Conservation (phyloP, 163 green algal genomes). For the Coccomyxa subellipsoidea region DNA sequence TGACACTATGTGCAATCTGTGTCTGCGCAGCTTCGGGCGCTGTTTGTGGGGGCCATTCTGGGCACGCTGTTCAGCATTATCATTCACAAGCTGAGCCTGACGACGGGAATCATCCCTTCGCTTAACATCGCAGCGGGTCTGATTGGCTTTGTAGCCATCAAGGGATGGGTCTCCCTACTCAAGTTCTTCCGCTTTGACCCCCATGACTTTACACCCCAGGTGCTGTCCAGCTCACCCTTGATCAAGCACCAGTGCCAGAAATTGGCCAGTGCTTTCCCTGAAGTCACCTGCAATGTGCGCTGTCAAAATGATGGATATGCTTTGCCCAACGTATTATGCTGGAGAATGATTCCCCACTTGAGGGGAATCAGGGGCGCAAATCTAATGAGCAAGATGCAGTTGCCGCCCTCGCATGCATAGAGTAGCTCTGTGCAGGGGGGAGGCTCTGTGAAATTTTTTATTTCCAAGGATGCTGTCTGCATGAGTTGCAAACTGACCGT, state of each 20-base stretch:
- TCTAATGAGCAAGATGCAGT: too few relatives aligned
- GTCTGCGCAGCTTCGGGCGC: neutral
- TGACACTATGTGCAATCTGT: neutral
- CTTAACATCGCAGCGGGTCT: conserved; percentile 35
- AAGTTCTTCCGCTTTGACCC: neutral
- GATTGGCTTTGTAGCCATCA: conserved; percentile 27
- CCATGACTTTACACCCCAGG: conserved; percentile 6
- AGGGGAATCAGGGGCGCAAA: too few relatives aligned
- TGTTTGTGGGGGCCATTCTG: neutral
- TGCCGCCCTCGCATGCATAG: too few relatives aligned
- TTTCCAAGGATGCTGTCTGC: too few relatives aligned
- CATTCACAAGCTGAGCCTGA: conserved; percentile 23
- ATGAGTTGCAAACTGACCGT: neutral
- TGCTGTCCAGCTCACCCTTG: neutral
- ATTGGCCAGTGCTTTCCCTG: too few relatives aligned
- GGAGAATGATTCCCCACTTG: too few relatives aligned
- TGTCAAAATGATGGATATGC: too few relatives aligned
- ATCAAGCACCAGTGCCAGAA: too few relatives aligned
- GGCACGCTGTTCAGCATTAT: neutral
- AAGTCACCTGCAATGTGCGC: too few relatives aligned
- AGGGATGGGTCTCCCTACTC: neutral
- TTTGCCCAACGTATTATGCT: too few relatives aligned
- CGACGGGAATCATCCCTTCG: conserved; percentile 31
- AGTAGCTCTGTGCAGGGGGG: too few relatives aligned
- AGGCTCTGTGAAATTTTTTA: too few relatives aligned